Conservation (phyloP, 345 rosid species). For the Citrus glauca region DNA sequence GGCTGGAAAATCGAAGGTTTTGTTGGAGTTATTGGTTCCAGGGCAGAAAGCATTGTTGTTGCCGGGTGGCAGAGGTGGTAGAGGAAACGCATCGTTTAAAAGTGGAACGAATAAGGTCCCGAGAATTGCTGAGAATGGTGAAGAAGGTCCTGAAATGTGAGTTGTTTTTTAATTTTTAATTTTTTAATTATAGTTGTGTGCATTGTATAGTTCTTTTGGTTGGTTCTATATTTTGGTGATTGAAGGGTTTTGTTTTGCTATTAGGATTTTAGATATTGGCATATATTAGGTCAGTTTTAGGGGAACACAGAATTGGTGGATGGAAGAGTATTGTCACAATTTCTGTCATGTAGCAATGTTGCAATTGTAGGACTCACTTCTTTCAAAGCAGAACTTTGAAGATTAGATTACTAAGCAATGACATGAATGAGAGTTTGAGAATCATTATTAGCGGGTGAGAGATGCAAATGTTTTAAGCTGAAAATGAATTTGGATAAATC, state of each 20-base stretch:
- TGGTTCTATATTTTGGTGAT: neutral
- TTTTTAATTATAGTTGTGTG: neutral
- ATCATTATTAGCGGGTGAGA: neutral
- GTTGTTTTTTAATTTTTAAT: slow-evolving; percentile 21
- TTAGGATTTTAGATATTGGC: neutral
- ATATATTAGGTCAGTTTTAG: neutral
- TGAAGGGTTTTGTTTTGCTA: neutral
- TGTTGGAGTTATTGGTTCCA: slow-evolving; percentile 75
- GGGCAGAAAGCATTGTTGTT: slow-evolving; percentile 77
- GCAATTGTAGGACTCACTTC: neutral
- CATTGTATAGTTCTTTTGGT: slow-evolving; percentile 3
- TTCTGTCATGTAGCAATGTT: neutral
- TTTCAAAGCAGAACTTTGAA: neutral
- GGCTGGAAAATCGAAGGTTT: slow-evolving; percentile 68
- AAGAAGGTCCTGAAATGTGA: slow-evolving; percentile 95
- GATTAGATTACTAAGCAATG: neutral
- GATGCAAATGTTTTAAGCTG: neutral
- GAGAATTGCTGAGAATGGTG: slow-evolving; percentile 91
- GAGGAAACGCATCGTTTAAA: slow-evolving; percentile 93
- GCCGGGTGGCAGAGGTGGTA: slow-evolving; percentile 94
- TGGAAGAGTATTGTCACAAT: neutral
- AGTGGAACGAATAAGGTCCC: slow-evolving; percentile 80
- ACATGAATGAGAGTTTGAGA: neutral
- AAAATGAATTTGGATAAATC: neutral
- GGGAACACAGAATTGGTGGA: neutral